Conservation (phyloP, 345 rosid genomes). For the Eucalyptus marginata region DNA sequence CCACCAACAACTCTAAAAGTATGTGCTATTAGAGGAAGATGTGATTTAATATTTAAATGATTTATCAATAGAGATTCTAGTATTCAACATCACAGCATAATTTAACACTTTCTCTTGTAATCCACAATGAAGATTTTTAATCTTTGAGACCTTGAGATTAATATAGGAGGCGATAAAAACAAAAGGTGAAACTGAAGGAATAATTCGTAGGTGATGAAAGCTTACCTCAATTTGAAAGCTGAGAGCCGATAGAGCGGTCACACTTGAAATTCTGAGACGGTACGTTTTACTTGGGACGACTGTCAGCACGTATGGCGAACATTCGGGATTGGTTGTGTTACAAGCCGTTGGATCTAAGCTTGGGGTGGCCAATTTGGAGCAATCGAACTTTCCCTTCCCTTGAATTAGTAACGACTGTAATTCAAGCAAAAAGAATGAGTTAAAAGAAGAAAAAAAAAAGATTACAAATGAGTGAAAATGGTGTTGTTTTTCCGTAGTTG, state of each 20-base stretch:
- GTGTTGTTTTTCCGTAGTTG: neutral
- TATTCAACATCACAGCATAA: no score
- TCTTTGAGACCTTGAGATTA: neutral
- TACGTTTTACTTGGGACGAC: slow-evolving; percentile 53
- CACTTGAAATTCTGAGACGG: slow-evolving; percentile 44
- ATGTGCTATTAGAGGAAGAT: no score
- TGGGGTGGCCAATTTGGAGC: slow-evolving; percentile 21
- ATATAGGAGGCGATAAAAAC: neutral
- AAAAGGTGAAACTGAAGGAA: neutral
- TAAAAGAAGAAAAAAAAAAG: neutral
- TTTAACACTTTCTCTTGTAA: neutral
- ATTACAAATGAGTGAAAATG: neutral
- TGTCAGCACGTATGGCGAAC: slow-evolving; percentile 28
- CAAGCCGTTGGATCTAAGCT: slow-evolving; percentile 13
- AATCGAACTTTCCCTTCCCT: slow-evolving; percentile 54
- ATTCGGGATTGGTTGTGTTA: slow-evolving; percentile 35
- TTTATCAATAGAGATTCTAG: neutral
- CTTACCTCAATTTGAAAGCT: slow-evolving; percentile 65
- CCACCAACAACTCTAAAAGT: no score
- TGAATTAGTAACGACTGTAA: slow-evolving; percentile 56
- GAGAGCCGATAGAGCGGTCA: slow-evolving; percentile 62
- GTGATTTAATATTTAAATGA: no score
- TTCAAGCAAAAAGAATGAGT: neutral
- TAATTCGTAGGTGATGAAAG: neutral
- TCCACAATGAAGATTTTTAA: neutral